These are phyloP conservation scores for Phytophthora melonis DNA, from an alignment of 352 stramenopile species.

Conservation along the genomic window DNA sequence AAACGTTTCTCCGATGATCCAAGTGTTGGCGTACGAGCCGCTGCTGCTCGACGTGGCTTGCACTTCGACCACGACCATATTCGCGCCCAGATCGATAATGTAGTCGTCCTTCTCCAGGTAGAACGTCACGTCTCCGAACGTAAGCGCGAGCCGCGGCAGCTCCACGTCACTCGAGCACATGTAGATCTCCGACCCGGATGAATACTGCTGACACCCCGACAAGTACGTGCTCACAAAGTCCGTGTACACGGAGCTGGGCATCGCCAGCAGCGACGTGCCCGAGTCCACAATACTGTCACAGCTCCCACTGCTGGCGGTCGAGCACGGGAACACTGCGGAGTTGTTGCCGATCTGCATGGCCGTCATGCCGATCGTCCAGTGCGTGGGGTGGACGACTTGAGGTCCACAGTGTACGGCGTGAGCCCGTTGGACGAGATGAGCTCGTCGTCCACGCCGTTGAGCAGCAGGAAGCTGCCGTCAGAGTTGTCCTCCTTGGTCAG, in stretches of 20 bases:
- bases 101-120: slow-evolving; percentile 73
- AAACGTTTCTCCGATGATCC: slow-evolving; percentile 85
- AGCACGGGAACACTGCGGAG: slow-evolving; percentile 53
- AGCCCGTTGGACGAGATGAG: slow-evolving; percentile 60
- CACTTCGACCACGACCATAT: slow-evolving; percentile 52
- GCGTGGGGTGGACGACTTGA: slow-evolving; percentile 53
- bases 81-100: slow-evolving; percentile 43
- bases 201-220: slow-evolving; percentile 46
- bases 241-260: slow-evolving; percentile 55
- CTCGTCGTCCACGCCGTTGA: slow-evolving; percentile 73
- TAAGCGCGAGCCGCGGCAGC: slow-evolving; percentile 63
- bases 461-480: slow-evolving; percentile 68
- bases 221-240: slow-evolving; percentile 58
- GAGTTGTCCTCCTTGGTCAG: slow-evolving; percentile 52
- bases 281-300: slow-evolving; percentile 72
- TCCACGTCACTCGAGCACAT: slow-evolving; percentile 57
- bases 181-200: slow-evolving; percentile 50
- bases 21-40: slow-evolving; percentile 55
- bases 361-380: slow-evolving; percentile 83
- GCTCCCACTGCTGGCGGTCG: slow-evolving; percentile 25
- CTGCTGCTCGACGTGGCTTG: slow-evolving; percentile 49
- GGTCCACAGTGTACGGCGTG: slow-evolving; percentile 50
- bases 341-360: slow-evolving; percentile 59
- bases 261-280: slow-evolving; percentile 66
- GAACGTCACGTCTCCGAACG: slow-evolving; percentile 67